Conservation (phyloP, 352 stramenopile genomes). For the Elongisporangium prolatum region DNA sequence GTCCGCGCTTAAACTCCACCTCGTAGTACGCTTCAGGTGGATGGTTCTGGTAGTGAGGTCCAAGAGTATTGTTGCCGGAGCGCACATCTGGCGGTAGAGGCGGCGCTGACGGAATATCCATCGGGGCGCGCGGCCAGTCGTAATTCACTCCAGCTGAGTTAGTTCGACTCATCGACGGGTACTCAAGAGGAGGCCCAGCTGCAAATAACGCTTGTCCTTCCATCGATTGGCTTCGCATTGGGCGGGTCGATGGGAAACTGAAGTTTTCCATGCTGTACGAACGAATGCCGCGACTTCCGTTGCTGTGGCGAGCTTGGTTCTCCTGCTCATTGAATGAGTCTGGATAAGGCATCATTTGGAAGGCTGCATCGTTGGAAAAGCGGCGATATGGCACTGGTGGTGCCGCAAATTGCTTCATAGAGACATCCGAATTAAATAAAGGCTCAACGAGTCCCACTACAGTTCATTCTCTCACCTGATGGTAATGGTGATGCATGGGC, state of each 20-base stretch:
- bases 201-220: constrained; percentile 64
- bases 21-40: constrained; percentile 88
- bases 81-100: constrained; percentile 61
- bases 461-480: constrained; percentile 27
- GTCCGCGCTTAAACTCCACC: constrained; percentile 95
- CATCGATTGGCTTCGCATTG: constrained; percentile 71
- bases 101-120: constrained; percentile 36
- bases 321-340: constrained; percentile 60
- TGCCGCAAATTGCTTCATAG: constrained; percentile 23
- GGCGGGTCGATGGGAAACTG: constrained; percentile 43
- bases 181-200: constrained; percentile 36
- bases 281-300: constrained; percentile 42
- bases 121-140: constrained; percentile 52
- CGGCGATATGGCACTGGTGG: constrained; percentile 56
- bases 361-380: constrained; percentile 69
- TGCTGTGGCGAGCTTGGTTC: constrained; percentile 35
- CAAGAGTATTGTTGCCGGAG: constrained; percentile 3
- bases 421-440: not conserved
- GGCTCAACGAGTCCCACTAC: constrained; percentile 3
- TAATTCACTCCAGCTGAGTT: constrained; percentile 57
- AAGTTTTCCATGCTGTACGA: constrained; percentile 79
- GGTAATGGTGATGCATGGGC: constrained; percentile 54
- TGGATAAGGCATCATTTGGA: constrained; percentile 38
- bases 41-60: constrained; percentile 40
- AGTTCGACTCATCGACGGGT: constrained; percentile 50